Base-by-base conservation (phyloP, 129 eudicot species). In the Solidago caesia region DNA sequence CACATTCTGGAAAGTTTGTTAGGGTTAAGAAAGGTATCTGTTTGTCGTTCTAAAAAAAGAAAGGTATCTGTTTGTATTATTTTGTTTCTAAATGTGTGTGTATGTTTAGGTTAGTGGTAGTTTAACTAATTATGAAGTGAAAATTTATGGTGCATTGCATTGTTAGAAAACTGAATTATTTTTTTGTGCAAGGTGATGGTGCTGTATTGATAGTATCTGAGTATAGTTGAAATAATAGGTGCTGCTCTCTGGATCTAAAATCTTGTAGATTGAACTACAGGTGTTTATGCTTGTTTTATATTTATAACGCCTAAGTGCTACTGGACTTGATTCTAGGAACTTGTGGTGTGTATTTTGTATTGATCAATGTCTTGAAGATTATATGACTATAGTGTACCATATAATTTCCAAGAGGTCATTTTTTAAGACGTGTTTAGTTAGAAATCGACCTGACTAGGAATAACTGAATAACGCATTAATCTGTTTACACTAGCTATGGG, bases 11-110 rank as follows among this genome's bases (percentile, higher is more conserved):
- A 64, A 91, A 91, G 82, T 11, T 44, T 7, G 53, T 84, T 21
- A 79, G 81, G 76, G 87, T 82, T 57, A 91, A 91, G 85, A 91
- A 86, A 81, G 97, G 97, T 91, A 64, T 72, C 4, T 12, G 5
- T 39, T 0, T 39, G 62, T 64, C n/a, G n/a, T n/a, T n/a, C n/a
- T n/a, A n/a, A n/a, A n/a, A n/a, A n/a, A 91, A 91, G 85, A 91
- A 86, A 81, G 97, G 97, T 91, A 64, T 72, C 4, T 12, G 5
- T 39, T 0, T 39, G 62, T 64, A 21, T 44, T 29, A 44, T 13
- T 67, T 45, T 29, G 8, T 72, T 71, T 25, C 65, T 49, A 27
- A 14, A 48, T 33, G 56, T 44, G 62, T 44, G 55, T 15, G 12
- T 14, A 2, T 48, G 13, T 49, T 44, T 49, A 47, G 25, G 43